Conservation (phyloP, 2,329 filamentous ascomycete genomes). For the Aspergillus hortae region DNA sequence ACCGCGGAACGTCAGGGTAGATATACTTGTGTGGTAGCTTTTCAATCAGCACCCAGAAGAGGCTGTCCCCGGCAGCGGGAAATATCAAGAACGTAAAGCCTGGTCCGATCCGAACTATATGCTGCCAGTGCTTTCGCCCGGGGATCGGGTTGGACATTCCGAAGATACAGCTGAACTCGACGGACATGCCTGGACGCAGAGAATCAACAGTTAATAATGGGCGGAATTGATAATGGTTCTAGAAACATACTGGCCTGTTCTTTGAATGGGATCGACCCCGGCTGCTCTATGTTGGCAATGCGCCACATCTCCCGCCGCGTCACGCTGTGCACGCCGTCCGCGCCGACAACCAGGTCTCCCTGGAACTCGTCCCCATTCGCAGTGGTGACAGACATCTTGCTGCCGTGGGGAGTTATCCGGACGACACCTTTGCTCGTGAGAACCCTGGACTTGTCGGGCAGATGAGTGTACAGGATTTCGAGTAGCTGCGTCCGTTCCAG, state of each 20-base stretch:
- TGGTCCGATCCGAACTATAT: constrained; percentile 6
- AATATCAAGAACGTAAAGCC: constrained; percentile 8
- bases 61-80: constrained; percentile 12
- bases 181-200: constrained; percentile 3
- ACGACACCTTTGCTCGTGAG: constrained; percentile 25
- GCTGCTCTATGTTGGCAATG: background rate
- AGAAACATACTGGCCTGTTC: background rate
- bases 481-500: constrained; percentile 18
- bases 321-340: constrained; percentile 41
- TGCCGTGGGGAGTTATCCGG: constrained; percentile 16
- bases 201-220: background rate
- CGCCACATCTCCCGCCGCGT: constrained; percentile 31
- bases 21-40: constrained; percentile 17
- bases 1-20: constrained; percentile 15
- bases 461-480: constrained; percentile 14
- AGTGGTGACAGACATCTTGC: constrained; percentile 25
- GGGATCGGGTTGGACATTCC: constrained; percentile 18
- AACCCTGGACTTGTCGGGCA: constrained; percentile 28
- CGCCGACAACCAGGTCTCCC: constrained; percentile 37
- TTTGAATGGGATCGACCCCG: background rate
- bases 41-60: constrained; percentile 23
- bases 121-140: constrained; percentile 8
- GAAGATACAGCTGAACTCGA: constrained; percentile 25
- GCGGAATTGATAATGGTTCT: background rate
- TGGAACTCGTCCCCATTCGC: constrained; percentile 28